Conservation (phyloP, 2,329 filamentous ascomycete species). For the Cladobotryum protrusum region DNA sequence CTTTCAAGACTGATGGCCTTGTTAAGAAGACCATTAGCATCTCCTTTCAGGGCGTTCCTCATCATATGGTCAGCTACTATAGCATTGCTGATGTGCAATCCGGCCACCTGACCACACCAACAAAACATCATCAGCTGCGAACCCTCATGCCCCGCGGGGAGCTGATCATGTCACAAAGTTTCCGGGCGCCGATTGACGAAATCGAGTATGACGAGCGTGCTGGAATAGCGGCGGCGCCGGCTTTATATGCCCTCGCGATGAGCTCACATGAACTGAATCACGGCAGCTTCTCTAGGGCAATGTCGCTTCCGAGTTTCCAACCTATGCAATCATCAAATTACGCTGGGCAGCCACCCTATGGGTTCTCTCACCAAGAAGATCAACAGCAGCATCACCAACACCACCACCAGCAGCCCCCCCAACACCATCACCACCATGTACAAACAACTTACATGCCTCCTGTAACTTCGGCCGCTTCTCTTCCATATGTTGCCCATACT, state of each 20-base stretch:
- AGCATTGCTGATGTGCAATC: constrained; percentile 69
- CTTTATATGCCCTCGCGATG: constrained; percentile 12
- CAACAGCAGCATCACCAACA: neutral
- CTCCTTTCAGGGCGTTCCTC: constrained; percentile 63
- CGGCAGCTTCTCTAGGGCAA: constrained; percentile 18
- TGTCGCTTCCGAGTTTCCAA: constrained; percentile 20
- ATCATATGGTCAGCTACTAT: constrained; percentile 89
- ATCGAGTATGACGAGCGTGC: constrained; percentile 32
- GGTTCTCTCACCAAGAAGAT: neutral
- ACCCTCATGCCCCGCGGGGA: constrained; percentile 50
- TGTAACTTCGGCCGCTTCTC: neutral
- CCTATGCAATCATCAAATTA: constrained; percentile 6
- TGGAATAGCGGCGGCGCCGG: constrained; percentile 3
- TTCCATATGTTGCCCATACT: constrained; percentile 8
- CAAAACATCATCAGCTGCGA: constrained; percentile 34
- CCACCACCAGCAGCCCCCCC: neutral
- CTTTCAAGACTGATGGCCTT: constrained; percentile 74
- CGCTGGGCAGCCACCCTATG: neutral
- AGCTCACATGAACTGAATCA: constrained; percentile 13
- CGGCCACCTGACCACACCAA: constrained; percentile 52
- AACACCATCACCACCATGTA: neutral
- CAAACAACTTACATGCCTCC: neutral
- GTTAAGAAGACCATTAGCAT: constrained; percentile 93
- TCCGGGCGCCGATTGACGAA: constrained; percentile 60
- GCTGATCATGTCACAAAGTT: constrained; percentile 57